Evolutionary conservation across 2,329 filamentous ascomycete species (phyloP), one percentile per base, ranked within the genome.

Genomic region (Talaromyces funiculosus): DNA sequence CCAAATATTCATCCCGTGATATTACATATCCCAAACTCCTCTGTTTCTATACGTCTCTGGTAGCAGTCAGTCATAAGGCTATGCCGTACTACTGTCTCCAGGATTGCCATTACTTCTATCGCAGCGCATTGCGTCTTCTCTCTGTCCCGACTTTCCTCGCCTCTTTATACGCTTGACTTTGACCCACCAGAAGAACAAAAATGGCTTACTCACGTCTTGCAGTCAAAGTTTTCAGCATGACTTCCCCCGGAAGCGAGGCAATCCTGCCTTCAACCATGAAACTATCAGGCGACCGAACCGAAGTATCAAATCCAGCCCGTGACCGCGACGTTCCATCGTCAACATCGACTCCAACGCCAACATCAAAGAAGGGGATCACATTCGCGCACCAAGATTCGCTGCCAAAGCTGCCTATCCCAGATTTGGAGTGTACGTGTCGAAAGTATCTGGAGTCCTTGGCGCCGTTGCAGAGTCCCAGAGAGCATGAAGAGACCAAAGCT

Each of bases 41-140:
- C 43, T 18, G 6, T 29, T 9, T 47, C n/a, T 29, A 18, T 33
- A 31, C 29, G 14, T 33, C 16, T 20, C 18, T 20, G 29, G 12
- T 24, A 45, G 38, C 16, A 49, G 6, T 35, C 26, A 38, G 35
- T 29, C 40, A 35, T 26, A 12, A 37, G 56, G 56, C 72, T 67
- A 95, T 95, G 90, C 89, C 89, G 81, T 77, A 82, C 69, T 93
- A 90, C 76, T 95, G 81, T 76, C 80, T 90, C 61, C 88, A 94
- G 82, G 89, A 95, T 77, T 95, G 90, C 71, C 90, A 95, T 75
- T 95, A 95, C 79, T 95, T 96, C 79, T 94, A 90, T 81, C 90
- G 90, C 81, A 95, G 88, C 76, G 89, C 90, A 72, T 80, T 96
- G 78, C 90, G 90, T 81, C 87, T 92, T 72, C 81, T 96, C 68